These are phyloP conservation scores for Tricholoma sp. DNA, from an alignment of 768 basidiomycete genomes.

Conservation along the genomic window DNA sequence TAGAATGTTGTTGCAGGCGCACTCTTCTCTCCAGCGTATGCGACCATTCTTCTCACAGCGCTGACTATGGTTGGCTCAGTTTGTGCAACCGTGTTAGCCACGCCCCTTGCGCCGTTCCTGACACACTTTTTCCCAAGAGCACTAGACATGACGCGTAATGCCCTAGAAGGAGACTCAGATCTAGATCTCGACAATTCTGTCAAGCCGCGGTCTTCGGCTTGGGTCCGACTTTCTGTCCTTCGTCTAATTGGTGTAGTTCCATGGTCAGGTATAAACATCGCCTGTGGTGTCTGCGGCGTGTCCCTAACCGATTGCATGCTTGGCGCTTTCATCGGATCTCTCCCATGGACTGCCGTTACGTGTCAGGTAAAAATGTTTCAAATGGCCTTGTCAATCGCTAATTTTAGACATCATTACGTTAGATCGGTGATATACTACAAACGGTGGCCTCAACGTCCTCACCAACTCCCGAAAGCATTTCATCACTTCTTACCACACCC, in stretches of 20 bases:
- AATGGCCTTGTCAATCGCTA: slow-evolving; percentile 13
- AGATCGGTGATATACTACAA: slow-evolving; percentile 87
- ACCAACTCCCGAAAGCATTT: slow-evolving; percentile 71
- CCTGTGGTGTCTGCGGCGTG: slow-evolving; percentile 89
- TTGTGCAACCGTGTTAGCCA: slow-evolving; percentile 73
- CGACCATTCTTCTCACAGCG: slow-evolving; percentile 74
- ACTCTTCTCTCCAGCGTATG: slow-evolving; percentile 75
- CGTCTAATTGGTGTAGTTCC: slow-evolving; percentile 91
- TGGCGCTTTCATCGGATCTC: slow-evolving; percentile 76
- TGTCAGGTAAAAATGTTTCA: slow-evolving; percentile 55
- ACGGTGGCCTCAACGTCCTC: slow-evolving; percentile 72
- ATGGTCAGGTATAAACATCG: slow-evolving; percentile 97
- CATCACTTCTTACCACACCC: slow-evolving; percentile 79
- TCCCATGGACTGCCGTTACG: slow-evolving; percentile 91
- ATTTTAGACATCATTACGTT: slow-evolving; percentile 16
- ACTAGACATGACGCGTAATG: slow-evolving; percentile 77
- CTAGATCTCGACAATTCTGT: slow-evolving; percentile 31
- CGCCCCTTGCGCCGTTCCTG: slow-evolving; percentile 81
- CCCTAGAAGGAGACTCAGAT: slow-evolving; percentile 65
- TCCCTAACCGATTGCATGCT: slow-evolving; percentile 67
- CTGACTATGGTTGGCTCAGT: slow-evolving; percentile 87
- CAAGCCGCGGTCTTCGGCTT: slow-evolving; percentile 43
- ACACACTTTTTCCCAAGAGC: slow-evolving; percentile 79
- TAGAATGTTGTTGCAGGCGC: slow-evolving; percentile 91
- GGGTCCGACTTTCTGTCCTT: slow-evolving; percentile 85